Conservation (phyloP, 139 green algal species). For the Yamagishiella unicocca region DNA sequence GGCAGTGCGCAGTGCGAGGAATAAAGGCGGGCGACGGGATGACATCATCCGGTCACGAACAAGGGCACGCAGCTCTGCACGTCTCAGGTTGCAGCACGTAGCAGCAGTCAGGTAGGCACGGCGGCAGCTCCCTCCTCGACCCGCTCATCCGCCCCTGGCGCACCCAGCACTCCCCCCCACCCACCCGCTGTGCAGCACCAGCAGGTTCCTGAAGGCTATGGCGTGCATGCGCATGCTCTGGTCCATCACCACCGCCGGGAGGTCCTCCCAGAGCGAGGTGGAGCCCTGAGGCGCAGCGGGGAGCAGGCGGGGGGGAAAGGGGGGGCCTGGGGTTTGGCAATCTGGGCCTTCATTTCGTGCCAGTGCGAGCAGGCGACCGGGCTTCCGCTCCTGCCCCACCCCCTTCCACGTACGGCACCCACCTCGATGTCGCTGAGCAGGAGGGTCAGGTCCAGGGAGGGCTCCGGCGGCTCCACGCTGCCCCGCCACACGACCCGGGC, state of each 20-base stretch:
- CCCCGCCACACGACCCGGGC: neutral
- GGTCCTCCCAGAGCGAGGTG: conserved; percentile 19
- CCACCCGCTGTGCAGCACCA: neutral
- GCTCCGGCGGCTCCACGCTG: neutral
- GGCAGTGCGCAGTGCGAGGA: no score
- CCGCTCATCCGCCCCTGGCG: neutral
- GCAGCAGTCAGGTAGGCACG: neutral
- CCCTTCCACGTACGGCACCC: neutral
- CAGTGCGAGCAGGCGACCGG: neutral
- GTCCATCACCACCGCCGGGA: conserved; percentile 8
- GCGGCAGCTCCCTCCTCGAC: neutral
- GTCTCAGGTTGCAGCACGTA: neutral
- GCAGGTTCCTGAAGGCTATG: neutral
- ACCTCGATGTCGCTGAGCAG: conserved; percentile 28
- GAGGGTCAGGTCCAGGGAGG: neutral
- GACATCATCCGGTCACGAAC: no score
- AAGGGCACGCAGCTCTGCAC: neutral
- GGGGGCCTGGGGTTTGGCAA: neutral
- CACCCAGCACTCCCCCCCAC: neutral
- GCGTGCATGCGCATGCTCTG: neutral
- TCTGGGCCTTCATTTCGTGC: neutral
- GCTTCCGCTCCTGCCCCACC: neutral
- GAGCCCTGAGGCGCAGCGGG: neutral
- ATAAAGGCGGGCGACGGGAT: neutral
- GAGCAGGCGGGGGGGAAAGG: neutral